These are phyloP conservation scores for Westerdykella ornata DNA, from an alignment of 2,329 filamentous ascomycete genomes.

Conservation along the genomic window DNA sequence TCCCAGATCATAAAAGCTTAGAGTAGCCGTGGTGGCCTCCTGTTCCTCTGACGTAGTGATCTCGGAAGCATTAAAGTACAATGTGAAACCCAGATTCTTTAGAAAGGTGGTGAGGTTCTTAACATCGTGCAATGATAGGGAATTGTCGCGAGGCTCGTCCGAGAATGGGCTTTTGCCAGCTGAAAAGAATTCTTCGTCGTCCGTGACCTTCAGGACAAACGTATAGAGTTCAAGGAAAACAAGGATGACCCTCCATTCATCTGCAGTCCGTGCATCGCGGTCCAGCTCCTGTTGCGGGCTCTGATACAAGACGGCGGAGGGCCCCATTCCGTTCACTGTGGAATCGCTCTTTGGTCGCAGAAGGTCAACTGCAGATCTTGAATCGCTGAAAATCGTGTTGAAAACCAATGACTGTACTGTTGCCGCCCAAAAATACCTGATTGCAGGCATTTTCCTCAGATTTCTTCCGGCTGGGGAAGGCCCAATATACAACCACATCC, in stretches of 20 bases:
- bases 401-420: constrained; percentile 54
- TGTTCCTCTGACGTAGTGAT: constrained; percentile 44
- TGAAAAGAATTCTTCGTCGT: constrained; percentile 91
- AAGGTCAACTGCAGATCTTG: constrained; percentile 53
- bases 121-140: constrained; percentile 64
- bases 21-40: constrained; percentile 43
- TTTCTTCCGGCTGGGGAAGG: constrained; percentile 46
- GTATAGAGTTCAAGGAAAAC: constrained; percentile 92
- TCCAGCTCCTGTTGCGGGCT: constrained; percentile 26
- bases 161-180: constrained; percentile 36
- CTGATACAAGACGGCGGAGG: constrained; percentile 25
- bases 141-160: constrained; percentile 48
- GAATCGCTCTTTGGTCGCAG: constrained; percentile 39
- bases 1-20: constrained; percentile 30
- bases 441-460: constrained; percentile 51
- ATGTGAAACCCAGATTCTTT: constrained; percentile 81
- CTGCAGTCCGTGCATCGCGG: constrained; percentile 42
- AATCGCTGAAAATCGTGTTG: constrained; percentile 50
- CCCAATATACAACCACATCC: constrained; percentile 86
- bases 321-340: constrained; percentile 1
- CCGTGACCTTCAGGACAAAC: constrained; percentile 85
- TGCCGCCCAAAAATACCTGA: constrained; percentile 79
- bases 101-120: constrained; percentile 72
- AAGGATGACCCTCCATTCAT: constrained; percentile 83
- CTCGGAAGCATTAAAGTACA: constrained; percentile 77